Evolutionary conservation across 2,329 filamentous ascomycete species (phyloP).

Genomic region (Aspergillus sp.): DNA sequence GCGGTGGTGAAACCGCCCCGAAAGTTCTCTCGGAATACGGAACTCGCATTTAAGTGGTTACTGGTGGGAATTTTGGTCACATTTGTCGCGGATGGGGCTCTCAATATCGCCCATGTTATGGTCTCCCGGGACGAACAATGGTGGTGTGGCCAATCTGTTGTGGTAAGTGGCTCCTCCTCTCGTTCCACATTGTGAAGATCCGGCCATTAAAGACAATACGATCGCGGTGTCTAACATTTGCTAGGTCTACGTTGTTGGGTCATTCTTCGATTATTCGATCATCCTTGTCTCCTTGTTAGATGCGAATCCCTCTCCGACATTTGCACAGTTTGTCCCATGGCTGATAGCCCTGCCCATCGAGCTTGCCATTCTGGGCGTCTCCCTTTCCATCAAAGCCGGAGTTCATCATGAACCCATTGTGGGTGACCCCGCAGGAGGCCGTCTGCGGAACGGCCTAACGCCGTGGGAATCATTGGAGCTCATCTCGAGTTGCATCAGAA

Average conservation of each 20-base stretch:
- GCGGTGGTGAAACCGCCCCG: slow-evolving; percentile 49
- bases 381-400: slow-evolving; percentile 66
- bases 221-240: slow-evolving; percentile 7
- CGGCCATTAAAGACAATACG: neutral
- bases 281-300: slow-evolving; percentile 85
- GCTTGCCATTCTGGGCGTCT: slow-evolving; percentile 66
- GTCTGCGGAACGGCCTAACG: slow-evolving; percentile 40
- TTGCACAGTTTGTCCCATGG: slow-evolving; percentile 81
- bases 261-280: slow-evolving; percentile 83
- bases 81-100: slow-evolving; percentile 71
- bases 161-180: slow-evolving; percentile 57
- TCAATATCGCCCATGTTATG: slow-evolving; percentile 74
- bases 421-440: slow-evolving; percentile 47
- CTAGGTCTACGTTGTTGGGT: slow-evolving; percentile 80
- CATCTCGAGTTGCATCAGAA: slow-evolving; percentile 63
- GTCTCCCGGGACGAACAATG: slow-evolving; percentile 63
- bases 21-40: slow-evolving; percentile 65
- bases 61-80: slow-evolving; percentile 69
- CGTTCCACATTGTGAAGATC: neutral
- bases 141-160: slow-evolving; percentile 79
- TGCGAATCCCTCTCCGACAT: slow-evolving; percentile 74
- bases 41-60: slow-evolving; percentile 73
- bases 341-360: slow-evolving; percentile 70
- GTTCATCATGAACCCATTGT: slow-evolving; percentile 64
- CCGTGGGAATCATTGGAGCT: slow-evolving; percentile 43